A percentile compares a stretch with the other conserved stretches of the same genome.
phyloP scores from a whole-genome alignment of 2,329 filamentous ascomycete species.

The Claviceps sp. region DNA sequence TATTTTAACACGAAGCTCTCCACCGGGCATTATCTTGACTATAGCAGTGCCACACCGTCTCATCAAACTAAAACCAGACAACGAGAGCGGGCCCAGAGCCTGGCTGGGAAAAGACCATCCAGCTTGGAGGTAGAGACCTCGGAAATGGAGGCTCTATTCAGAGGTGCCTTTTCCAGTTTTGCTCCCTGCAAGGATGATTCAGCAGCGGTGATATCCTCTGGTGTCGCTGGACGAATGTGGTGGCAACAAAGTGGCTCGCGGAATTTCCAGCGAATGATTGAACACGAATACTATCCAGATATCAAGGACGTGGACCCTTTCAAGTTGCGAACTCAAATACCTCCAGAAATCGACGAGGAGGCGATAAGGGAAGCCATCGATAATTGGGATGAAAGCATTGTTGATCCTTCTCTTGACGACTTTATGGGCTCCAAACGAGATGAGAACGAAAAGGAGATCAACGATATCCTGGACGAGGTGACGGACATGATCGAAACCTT shows the following conservation, averaged over 20 bases:
- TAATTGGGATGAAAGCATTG: conserved; percentile 41
- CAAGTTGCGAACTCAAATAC: conserved; percentile 15
- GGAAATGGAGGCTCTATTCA: conserved; percentile 62
- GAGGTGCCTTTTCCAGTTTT: conserved; percentile 67
- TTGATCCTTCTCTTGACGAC: conserved; percentile 45
- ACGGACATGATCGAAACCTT: conserved; percentile 65
- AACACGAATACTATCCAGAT: conserved; percentile 32
- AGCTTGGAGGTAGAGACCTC: conserved; percentile 43
- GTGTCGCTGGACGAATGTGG: conserved; percentile 57
- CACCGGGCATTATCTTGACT: conserved; percentile 57
- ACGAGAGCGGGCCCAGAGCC: conserved; percentile 57
- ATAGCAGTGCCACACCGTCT: conserved; percentile 48
- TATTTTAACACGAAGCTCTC: conserved; percentile 56
- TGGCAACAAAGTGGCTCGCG: conserved; percentile 60
- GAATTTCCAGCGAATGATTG: conserved; percentile 51
- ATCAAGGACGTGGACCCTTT: conserved; percentile 24
- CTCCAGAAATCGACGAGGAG: conserved; percentile 35
- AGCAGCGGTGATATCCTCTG: conserved; percentile 54
- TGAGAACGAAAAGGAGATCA: conserved; percentile 51
- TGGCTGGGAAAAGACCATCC: conserved; percentile 45
- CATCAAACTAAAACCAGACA: conserved; percentile 47
- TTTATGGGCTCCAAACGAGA: conserved; percentile 37
- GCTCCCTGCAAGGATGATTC: conserved; percentile 64
- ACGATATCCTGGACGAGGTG: conserved; percentile 60
- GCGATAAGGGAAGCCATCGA: conserved; percentile 41